These are phyloP conservation scores for Triticum monococcum DNA, from an alignment of 176 grass and related monocot species.

Conservation along the genomic window DNA sequence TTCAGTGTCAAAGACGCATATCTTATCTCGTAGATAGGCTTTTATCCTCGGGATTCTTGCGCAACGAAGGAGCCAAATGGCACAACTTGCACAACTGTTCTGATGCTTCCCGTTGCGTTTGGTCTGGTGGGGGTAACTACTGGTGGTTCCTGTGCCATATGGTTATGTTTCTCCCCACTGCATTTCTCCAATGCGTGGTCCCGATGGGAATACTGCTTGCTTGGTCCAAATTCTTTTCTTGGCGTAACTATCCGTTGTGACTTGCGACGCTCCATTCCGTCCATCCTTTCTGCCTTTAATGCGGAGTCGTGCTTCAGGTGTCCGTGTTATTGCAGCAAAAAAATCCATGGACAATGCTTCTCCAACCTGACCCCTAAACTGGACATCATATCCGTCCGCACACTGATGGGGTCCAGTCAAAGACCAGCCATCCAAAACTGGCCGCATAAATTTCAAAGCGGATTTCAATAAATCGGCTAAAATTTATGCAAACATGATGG, in stretches of 20 bases:
- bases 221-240: conserved; percentile 20
- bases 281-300: background rate
- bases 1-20: background rate
- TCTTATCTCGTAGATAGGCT: conserved; percentile 1
- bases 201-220: background rate
- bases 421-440: too few species aligned
- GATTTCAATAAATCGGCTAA: too few species aligned
- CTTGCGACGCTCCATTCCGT: background rate
- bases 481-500: too few species aligned
- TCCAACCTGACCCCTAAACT: too few species aligned
- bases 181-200: background rate
- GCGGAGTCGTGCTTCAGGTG: background rate
- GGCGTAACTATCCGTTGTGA: background rate
- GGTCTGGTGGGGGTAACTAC: background rate
- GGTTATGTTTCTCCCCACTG: background rate
- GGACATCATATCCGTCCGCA: too few species aligned
- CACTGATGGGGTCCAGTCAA: too few species aligned
- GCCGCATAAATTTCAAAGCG: too few species aligned
- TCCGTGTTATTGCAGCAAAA: background rate
- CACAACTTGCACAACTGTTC: background rate
- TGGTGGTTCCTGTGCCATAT: background rate
- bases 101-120: background rate
- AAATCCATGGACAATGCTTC: too few species aligned
- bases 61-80: conserved; percentile 17
- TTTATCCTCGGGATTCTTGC: background rate